Base-by-base conservation (phyloP, 306 rosid species). In the Crotalaria pallida region DNA sequence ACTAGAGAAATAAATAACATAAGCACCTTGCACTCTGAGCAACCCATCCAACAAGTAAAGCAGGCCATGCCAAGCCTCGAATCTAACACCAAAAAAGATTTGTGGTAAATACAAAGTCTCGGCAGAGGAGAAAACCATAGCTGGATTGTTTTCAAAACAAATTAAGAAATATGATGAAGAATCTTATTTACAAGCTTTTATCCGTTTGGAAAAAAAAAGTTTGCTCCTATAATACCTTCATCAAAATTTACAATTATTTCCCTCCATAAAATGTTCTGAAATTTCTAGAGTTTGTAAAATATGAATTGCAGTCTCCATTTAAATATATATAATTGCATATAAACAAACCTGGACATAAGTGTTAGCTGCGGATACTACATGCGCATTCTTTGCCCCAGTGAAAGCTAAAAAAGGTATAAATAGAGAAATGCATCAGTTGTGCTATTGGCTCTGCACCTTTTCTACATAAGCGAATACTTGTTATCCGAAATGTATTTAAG, bases 281-380 rank as follows among this genome's bases (percentile, higher is more conserved):
- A 23, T 50, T 50, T 71, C 15, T 53, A 29, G 10, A 67, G 22
- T 41, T 40, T 21, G 22, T 68, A 63, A 47, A 77, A 57, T 53
- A 58, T 5, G 40, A 23, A n/a, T 49, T 10, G 66, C 36, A 56
- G 71, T 17, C 52, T 34, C 70, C 38, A 26, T 58, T 74, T 69
- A 19, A 74, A 34, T 24, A 60, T 21, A 55, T 18, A 45, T 43
- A 48, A 16, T 7, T 45, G 24, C 18, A 55, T 62, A 58, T 59
- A 68, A 79, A 71, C 71, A 63, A 66, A 93, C 98, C 98, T 93
- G 96, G 57, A 90, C 88, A 53, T 90, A 93, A 23, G 85, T 82
- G 82, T 85, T 88, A 57, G 96, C 96, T 61, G 96, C 96, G 16
- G 98, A 88, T 57, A 90, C 85, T 73, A 90, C 10, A 24, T 90